Evolutionary conservation across 129 eudicot species (phyloP).

Genomic region (Apium graveolens): DNA sequence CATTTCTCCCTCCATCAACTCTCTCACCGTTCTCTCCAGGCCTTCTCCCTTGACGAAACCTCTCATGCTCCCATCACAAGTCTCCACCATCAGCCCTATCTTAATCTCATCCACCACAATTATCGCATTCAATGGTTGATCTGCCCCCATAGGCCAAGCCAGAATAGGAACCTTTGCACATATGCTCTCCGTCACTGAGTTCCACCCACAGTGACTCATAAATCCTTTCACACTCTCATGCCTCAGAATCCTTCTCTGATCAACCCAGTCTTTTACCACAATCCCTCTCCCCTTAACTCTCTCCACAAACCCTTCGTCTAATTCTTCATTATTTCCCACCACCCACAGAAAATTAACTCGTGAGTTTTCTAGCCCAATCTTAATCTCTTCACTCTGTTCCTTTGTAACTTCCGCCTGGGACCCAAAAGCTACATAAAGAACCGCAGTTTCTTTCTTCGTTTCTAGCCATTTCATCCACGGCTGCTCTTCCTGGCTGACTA

Average conservation of each 20-base stretch:
- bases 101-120: constrained; percentile 28
- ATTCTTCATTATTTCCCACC: not conserved
- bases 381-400: not conserved
- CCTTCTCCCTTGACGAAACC: constrained; percentile 32
- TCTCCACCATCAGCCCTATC: constrained; percentile 31
- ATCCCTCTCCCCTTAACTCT: not conserved
- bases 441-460: not conserved
- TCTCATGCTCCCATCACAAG: constrained; percentile 22
- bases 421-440: not conserved
- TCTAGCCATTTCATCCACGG: not conserved
- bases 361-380: not conserved
- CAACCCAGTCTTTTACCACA: not conserved
- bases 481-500: not conserved
- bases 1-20: not conserved
- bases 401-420: not conserved
- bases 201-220: not conserved
- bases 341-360: not conserved
- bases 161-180: constrained; percentile 4
- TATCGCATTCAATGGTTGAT: constrained; percentile 26
- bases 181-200: not conserved
- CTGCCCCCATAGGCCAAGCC: constrained; percentile 6
- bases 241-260: constrained; percentile 1
- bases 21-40: constrained; percentile 27
- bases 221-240: not conserved
- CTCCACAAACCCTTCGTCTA: not conserved